These are phyloP conservation scores for Paramecium caudatum DNA, from an alignment of 73 alveolate genomes.

Conservation along the genomic window DNA sequence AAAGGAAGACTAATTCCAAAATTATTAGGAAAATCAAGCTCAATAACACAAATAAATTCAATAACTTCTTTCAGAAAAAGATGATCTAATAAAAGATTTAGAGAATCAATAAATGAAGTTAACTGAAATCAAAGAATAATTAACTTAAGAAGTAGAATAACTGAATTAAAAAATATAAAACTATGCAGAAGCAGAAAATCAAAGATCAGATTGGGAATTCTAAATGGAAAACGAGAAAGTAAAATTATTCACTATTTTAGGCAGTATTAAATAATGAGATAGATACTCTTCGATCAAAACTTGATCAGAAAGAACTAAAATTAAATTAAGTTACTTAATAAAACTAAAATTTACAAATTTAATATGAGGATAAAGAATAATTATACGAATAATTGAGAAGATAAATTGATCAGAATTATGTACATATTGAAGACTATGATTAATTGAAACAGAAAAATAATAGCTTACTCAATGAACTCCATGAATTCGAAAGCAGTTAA, in stretches of 20 bases:
- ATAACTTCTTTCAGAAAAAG: not conserved
- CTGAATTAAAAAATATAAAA: slow-evolving; percentile 16
- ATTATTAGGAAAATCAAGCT: not conserved
- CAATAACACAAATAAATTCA: slow-evolving; percentile 11
- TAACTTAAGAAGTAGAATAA: slow-evolving; percentile 12
- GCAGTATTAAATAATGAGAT: slow-evolving; percentile 36
- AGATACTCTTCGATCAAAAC: not conserved
- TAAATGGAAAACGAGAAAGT: slow-evolving; percentile 28
- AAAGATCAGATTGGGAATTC: slow-evolving; percentile 59
- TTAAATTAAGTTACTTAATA: not conserved
- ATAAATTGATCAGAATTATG: slow-evolving; percentile 48
- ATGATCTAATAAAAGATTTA: not conserved
- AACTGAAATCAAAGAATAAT: slow-evolving; percentile 2
- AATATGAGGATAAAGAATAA: slow-evolving; percentile 4
- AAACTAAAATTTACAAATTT: not conserved
- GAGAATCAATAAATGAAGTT: slow-evolving; percentile 7
- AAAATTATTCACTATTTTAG: not conserved
- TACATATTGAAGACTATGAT: slow-evolving; percentile 28
- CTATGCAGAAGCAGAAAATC: slow-evolving; percentile 29
- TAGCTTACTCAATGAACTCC: slow-evolving; percentile 3
- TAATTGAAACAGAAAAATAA: not conserved
- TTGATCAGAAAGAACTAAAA: not conserved
- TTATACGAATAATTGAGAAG: not conserved
- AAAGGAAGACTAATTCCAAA: slow-evolving; percentile 3
- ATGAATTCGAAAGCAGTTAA: slow-evolving; percentile 1